Evolutionary conservation across 2,329 filamentous ascomycete genomes (phyloP).

Genomic region (Lasiodiplodia citricola): DNA sequence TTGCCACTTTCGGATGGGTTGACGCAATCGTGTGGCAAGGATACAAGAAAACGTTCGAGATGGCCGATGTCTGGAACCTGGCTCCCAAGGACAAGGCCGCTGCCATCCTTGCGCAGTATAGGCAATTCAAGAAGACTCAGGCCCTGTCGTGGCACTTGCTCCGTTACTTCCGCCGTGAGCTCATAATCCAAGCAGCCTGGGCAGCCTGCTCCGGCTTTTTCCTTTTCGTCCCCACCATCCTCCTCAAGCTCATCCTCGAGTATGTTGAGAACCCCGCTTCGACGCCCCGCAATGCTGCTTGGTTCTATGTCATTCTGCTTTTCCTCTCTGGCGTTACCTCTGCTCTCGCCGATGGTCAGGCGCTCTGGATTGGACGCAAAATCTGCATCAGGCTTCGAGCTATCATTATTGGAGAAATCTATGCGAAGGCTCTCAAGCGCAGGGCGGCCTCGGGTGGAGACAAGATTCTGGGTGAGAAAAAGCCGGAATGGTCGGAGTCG

Average conservation of each 20-base stretch:
- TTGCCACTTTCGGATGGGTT: constrained; percentile 89
- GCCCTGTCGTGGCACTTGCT: constrained; percentile 80
- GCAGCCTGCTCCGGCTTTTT: constrained; percentile 80
- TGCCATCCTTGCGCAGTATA: constrained; percentile 78
- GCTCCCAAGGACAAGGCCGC: constrained; percentile 86
- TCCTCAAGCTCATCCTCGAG: constrained; percentile 89
- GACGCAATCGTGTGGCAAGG: constrained; percentile 88
- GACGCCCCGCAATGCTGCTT: constrained; percentile 84
- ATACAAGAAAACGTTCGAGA: constrained; percentile 81
- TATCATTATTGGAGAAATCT: constrained; percentile 96
- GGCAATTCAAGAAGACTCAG: constrained; percentile 81
- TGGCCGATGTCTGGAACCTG: constrained; percentile 91
- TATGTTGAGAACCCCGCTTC: constrained; percentile 84
- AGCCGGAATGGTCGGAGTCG: constrained; percentile 49
- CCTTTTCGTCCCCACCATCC: constrained; percentile 87
- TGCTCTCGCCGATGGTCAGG: constrained; percentile 82
- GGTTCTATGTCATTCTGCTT: constrained; percentile 92
- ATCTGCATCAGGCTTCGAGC: constrained; percentile 92
- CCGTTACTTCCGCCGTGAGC: constrained; percentile 78
- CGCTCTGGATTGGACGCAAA: constrained; percentile 91
- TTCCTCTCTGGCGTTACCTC: constrained; percentile 82
- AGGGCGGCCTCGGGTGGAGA: constrained; percentile 82
- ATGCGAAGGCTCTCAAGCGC: constrained; percentile 90
- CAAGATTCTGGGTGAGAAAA: constrained; percentile 68
- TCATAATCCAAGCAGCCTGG: constrained; percentile 80